Evolutionary conservation across 1,139 yeast species (phyloP), one percentile per base, ranked within the genome.

Genomic region (Nakaseomyces sp.): DNA sequence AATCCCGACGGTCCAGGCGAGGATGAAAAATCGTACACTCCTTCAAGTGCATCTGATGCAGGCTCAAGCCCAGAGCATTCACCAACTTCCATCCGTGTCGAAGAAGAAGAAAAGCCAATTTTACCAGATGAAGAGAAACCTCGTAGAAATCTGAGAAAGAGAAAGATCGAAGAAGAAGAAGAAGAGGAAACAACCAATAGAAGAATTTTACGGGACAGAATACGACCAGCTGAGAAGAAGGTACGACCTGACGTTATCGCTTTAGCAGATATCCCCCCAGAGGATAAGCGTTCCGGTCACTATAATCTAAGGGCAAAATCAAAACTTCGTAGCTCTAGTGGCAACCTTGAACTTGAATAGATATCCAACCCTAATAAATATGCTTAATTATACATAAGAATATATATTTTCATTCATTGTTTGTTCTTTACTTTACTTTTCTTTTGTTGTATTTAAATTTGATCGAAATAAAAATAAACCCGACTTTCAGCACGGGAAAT

Each of bases 231-330:
- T 2, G 58, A 56, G 18, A 58, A 57, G 42, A 57, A 53, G 37
- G 55, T 54, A n/a, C 48, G 58, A 32, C 55, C 57, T 3, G 61
- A 54, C 28, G 56, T 51, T 7, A 43, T 51, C 24, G 54, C 56
- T 16, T 26, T 49, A 13, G 47, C 48, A 20, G 52, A 47, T 6
- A 20, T 53, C 5, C 61, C 61, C 4, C 55, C 50, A 33, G 48
- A 51, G 33, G 63, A 57, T 24, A 57, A 54, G 33, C 46, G 63
- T 22, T 58, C 64, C 2, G 49, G 52, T 3, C 63, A 59, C 43
- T 59, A 60, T 47, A 60, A 60, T 43, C 43, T 60, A 25, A 52
- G 65, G n/a, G 60, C 62, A 5, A 57, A 55, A 48, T 59, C 64
- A 8, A 59, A 58, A 45, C 48, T 59, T 10, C 55, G 64, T 53